Percentiles rank a stretch among this genome's conserved stretches.
Conservation (phyloP, 805 yeast genomes). For the Scheffersomyces coipomensis region DNA sequence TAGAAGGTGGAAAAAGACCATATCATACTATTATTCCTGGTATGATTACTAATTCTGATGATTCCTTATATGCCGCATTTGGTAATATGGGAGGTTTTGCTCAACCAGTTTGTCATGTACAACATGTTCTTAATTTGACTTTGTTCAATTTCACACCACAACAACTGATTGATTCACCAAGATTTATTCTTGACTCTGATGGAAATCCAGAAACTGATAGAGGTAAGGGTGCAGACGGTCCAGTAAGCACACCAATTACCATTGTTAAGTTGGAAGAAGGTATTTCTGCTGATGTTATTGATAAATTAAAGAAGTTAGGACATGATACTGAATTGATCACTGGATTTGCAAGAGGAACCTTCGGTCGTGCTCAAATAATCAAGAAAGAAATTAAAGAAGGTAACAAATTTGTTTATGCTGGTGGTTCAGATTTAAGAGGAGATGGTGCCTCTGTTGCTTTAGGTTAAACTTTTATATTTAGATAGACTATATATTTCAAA, state of each 20-base stretch:
- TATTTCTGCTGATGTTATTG: slow-evolving; percentile 44
- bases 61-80: slow-evolving; percentile 58
- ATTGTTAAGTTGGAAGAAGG: slow-evolving; percentile 67
- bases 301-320: slow-evolving; percentile 50
- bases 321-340: slow-evolving; percentile 48
- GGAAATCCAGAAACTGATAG: slow-evolving; percentile 41
- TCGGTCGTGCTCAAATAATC: slow-evolving; percentile 77
- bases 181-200: slow-evolving; percentile 63
- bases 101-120: slow-evolving; percentile 85
- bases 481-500: too few species aligned
- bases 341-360: slow-evolving; percentile 43
- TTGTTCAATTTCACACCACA: slow-evolving; percentile 69
- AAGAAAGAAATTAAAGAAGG: slow-evolving; percentile 38
- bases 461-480: too few species aligned
- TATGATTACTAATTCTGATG: slow-evolving; percentile 59
- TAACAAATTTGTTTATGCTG: slow-evolving; percentile 53
- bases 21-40: slow-evolving; percentile 87
- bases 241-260: slow-evolving; percentile 58
- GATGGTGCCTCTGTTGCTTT: slow-evolving; percentile 73
- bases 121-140: slow-evolving; percentile 65
- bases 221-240: slow-evolving; percentile 65
- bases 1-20: slow-evolving; percentile 70
- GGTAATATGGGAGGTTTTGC: slow-evolving; percentile 88
- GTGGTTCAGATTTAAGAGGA: slow-evolving; percentile 81
- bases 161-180: slow-evolving; percentile 71